These are phyloP conservation scores for Diphasiastrum complanatum DNA, from an alignment of 83 land plant genomes.

Conservation along the genomic window DNA sequence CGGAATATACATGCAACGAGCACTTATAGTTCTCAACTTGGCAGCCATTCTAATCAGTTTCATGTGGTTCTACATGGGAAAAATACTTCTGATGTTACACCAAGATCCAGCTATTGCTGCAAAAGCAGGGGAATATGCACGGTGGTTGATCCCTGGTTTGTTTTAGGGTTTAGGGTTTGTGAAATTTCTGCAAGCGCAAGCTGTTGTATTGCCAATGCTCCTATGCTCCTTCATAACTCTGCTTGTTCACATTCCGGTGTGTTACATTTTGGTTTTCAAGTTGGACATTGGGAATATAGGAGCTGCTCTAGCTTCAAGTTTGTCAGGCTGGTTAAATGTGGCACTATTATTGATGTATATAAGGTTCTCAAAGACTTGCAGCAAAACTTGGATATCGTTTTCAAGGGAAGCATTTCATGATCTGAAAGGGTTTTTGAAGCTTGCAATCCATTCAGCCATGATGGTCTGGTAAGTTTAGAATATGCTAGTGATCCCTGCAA, in stretches of 20 bases:
- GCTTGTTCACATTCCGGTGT: conserved; percentile 37
- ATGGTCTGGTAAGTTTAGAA: conserved; percentile 48
- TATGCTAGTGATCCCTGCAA: neutral
- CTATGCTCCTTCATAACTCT: conserved; percentile 23
- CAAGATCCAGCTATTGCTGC: conserved; percentile 52
- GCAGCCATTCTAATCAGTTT: conserved; percentile 42
- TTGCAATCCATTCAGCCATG: conserved; percentile 55
- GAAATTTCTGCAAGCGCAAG: conserved; percentile 51
- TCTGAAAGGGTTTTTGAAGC: conserved; percentile 35
- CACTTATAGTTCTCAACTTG: conserved; percentile 32
- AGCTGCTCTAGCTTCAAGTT: conserved; percentile 41
- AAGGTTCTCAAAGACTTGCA: conserved; percentile 33
- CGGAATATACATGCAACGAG: conserved; percentile 55
- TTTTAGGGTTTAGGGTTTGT: conserved; percentile 33
- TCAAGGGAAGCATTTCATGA: conserved; percentile 41
- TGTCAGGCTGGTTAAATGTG: conserved; percentile 51
- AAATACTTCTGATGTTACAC: conserved; percentile 37
- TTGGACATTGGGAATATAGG: conserved; percentile 38
- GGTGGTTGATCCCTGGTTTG: conserved; percentile 49
- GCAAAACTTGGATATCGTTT: conserved; percentile 38
- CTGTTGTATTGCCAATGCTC: conserved; percentile 37
- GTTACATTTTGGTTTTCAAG: conserved; percentile 47
- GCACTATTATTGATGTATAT: conserved; percentile 37
- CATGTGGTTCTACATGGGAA: conserved; percentile 43
- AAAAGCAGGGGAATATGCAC: conserved; percentile 43